phyloP scores from a whole-genome alignment of 1,139 yeast species.

The Blastobotrys petasosporus region DNA sequence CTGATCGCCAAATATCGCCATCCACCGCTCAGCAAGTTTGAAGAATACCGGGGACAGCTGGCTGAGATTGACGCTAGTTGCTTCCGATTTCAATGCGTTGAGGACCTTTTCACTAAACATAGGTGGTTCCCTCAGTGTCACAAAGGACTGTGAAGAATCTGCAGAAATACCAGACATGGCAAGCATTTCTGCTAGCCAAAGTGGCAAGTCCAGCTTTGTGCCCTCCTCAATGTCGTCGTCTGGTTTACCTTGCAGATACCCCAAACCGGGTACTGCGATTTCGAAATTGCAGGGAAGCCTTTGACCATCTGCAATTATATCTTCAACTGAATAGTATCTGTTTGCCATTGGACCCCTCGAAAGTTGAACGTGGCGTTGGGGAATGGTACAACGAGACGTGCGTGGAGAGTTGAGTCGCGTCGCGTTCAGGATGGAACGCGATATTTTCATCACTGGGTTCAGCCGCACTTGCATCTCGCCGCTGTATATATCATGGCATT shows the following conservation, averaged over 20 bases:
- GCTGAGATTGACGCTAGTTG: constrained; percentile 62
- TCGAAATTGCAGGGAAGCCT: constrained; percentile 76
- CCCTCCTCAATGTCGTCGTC: constrained; percentile 52
- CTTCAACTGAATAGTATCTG: constrained; percentile 77
- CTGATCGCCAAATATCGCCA: constrained; percentile 58
- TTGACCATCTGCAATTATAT: constrained; percentile 62
- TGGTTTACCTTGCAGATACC: constrained; percentile 79
- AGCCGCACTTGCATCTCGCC: neutral
- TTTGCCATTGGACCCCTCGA: constrained; percentile 15
- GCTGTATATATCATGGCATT: constrained; percentile 4
- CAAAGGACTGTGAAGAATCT: constrained; percentile 48
- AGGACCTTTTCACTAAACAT: constrained; percentile 56
- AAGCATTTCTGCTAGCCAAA: constrained; percentile 81
- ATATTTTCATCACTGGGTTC: constrained; percentile 1
- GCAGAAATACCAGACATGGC: constrained; percentile 41
- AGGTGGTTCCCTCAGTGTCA: constrained; percentile 65
- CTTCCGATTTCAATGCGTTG: constrained; percentile 76
- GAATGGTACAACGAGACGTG: neutral
- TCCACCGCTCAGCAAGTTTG: constrained; percentile 68
- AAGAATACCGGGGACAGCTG: constrained; percentile 63
- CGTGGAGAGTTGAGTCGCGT: neutral
- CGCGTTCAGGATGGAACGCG: neutral
- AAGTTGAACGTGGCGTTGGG: neutral
- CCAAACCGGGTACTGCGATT: constrained; percentile 74
- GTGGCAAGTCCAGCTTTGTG: constrained; percentile 70